phyloP scores from a whole-genome alignment of 495 filamentous ascomycete species.

The Annulohypoxylon maeteangense region DNA sequence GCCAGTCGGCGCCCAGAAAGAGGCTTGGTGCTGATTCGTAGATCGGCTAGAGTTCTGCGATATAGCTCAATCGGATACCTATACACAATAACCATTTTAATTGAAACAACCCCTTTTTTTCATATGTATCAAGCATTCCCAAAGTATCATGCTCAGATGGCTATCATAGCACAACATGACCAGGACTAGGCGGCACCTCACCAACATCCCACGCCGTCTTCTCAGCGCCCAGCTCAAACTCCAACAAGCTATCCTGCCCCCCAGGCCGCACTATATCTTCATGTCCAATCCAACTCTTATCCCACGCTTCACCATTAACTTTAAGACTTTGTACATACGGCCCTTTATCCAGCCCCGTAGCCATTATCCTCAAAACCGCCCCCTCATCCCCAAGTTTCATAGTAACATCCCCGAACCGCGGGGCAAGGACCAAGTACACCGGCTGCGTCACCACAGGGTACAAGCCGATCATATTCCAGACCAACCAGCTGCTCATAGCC shows the following conservation, averaged over 20 bases:
- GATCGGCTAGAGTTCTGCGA: too few relatives aligned
- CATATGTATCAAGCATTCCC: too few relatives aligned
- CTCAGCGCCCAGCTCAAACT: slow-evolving; percentile 66
- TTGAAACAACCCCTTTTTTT: too few relatives aligned
- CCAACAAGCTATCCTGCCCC: slow-evolving; percentile 58
- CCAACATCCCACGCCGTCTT: slow-evolving; percentile 65
- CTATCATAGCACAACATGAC: slow-evolving; percentile 32
- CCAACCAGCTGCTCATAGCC: slow-evolving; percentile 71
- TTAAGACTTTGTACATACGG: slow-evolving; percentile 63
- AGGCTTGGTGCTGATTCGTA: slow-evolving; percentile 6
- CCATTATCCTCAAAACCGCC: slow-evolving; percentile 59
- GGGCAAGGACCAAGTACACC: slow-evolving; percentile 67
- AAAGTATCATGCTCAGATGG: background rate
- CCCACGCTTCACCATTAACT: slow-evolving; percentile 61
- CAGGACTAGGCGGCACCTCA: slow-evolving; percentile 61
- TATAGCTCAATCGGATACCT: too few relatives aligned
- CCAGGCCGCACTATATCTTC: slow-evolving; percentile 69
- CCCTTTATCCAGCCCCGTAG: slow-evolving; percentile 52
- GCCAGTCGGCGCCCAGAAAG: too few relatives aligned
- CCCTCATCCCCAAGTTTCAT: slow-evolving; percentile 64
- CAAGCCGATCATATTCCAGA: slow-evolving; percentile 74
- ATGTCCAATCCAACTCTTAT: slow-evolving; percentile 68
- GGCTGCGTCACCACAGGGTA: slow-evolving; percentile 71
- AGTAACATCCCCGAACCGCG: slow-evolving; percentile 66
- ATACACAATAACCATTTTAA: too few relatives aligned